Percentiles rank a stretch among this genome's conserved stretches.
Evolutionary conservation across 164 flowering plant genomes (phyloP).

Genomic region (Nymphaea thermarum): DNA sequence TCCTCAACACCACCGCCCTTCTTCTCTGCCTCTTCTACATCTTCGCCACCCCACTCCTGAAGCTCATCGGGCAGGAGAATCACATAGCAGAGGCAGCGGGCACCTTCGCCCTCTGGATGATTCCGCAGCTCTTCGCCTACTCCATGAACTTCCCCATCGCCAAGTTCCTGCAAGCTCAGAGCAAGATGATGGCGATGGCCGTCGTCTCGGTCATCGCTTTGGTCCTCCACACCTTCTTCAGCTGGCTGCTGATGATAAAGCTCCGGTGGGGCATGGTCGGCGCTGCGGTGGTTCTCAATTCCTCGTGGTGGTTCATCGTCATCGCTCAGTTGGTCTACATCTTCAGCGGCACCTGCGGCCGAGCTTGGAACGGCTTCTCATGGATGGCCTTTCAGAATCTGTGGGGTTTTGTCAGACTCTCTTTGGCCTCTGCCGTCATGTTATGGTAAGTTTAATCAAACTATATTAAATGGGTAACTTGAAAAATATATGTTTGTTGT

Average conservation of each 20-base stretch:
- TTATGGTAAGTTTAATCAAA: conserved; percentile 3
- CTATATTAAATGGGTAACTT: no score
- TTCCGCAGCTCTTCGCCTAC: conserved; percentile 13
- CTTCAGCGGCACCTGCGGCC: background rate
- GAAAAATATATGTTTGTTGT: no score
- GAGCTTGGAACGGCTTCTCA: conserved; percentile 20
- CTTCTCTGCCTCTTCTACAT: conserved; percentile 9
- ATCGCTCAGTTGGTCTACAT: conserved; percentile 8
- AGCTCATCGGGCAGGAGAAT: conserved; percentile 8
- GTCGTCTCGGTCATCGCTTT: background rate
- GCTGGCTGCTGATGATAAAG: conserved; percentile 8
- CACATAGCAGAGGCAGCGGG: conserved; percentile 8
- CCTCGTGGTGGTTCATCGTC: conserved; percentile 3
- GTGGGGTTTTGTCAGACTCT: conserved; percentile 7
- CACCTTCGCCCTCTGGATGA: conserved; percentile 10
- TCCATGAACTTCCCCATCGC: conserved; percentile 10
- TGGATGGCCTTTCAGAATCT: conserved; percentile 10
- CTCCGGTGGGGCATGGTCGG: conserved; percentile 9
- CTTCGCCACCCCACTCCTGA: conserved; percentile 4
- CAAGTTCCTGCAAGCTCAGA: conserved; percentile 13
- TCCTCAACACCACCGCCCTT: conserved; percentile 23
- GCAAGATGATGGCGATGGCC: conserved; percentile 8
- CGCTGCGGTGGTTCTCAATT: conserved; percentile 6
- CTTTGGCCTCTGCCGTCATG: conserved; percentile 21
- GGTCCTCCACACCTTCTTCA: conserved; percentile 2